Conservation (phyloP, 2,329 filamentous ascomycete species). For the Huntiella abstrusa region DNA sequence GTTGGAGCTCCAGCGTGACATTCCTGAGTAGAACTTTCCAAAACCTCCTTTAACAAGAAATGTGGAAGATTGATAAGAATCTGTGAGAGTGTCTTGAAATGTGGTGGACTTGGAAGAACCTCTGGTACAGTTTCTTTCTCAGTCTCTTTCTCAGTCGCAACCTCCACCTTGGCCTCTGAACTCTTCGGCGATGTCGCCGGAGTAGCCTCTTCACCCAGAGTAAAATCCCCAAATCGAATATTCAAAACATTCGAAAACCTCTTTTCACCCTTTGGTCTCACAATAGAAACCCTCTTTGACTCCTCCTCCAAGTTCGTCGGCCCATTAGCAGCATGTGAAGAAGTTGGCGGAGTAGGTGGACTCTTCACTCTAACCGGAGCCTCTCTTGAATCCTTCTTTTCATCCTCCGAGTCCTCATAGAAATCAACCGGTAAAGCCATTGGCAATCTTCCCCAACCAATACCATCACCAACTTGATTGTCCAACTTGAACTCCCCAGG, state of each 20-base stretch:
- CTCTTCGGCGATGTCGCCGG: conserved; percentile 14
- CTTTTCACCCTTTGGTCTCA: conserved; percentile 6
- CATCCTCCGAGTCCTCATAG: not conserved
- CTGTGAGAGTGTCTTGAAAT: conserved; percentile 39
- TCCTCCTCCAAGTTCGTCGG: not conserved
- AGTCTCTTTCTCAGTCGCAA: conserved; percentile 7
- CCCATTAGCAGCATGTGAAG: conserved; percentile 1
- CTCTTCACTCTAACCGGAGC: not conserved
- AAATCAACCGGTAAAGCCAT: conserved; percentile 11
- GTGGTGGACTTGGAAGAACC: conserved; percentile 14
- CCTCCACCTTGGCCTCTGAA: conserved; percentile 11
- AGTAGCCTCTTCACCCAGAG: conserved; percentile 17
- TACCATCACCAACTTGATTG: conserved; percentile 20
- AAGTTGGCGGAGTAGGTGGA: not conserved
- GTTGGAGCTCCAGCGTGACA: conserved; percentile 30
- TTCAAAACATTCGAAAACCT: conserved; percentile 26
- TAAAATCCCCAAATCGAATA: conserved; percentile 55
- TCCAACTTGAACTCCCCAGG: conserved; percentile 42
- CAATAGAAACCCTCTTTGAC: conserved; percentile 4
- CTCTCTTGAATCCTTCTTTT: not conserved
- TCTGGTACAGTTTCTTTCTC: not conserved
- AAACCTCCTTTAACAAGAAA: conserved; percentile 41
- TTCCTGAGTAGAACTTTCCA: conserved; percentile 35
- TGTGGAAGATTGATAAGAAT: conserved; percentile 54
- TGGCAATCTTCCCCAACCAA: conserved; percentile 24